Evolutionary conservation across 306 rosid species (phyloP), one percentile per base, ranked within the genome.

Genomic region (Urtica urens): DNA sequence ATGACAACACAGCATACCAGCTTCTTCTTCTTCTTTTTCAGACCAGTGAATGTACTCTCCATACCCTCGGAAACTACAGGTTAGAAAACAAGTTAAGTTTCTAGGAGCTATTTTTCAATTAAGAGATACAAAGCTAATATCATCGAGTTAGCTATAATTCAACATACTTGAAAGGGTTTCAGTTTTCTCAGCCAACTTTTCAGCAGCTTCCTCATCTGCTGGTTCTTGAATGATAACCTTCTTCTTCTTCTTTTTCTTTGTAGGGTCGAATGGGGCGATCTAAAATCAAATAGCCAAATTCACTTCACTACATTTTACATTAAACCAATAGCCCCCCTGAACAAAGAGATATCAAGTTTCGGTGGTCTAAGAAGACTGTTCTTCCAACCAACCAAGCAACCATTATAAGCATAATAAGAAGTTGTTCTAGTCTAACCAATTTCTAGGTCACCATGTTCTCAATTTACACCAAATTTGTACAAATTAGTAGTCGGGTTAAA

Each of bases 1-100:
- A 51, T 27, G 33, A 61, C 43, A 23, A 23, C 35, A 40, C 12
- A 12, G 66, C 93, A 57, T 64, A 90, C 97, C 13, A 66, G 82
- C 76, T 84, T 90, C 76, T 82, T 87, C 81, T 86, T 86, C 76
- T 90, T 90, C 79, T 90, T 87, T 58, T 87, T 90, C 69, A 81
- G 57, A 42, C 97, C 97, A 69, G 92, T 17, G 72, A 90, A 90
- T 10, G 87, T 16, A 64, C 76, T 55, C 23, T 90, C 97, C 29
- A 62, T 47, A 45, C 85, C 94, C 1, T 90, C 97, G 47, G 95
- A 58, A 71, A 90, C 97, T 90, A 74, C 81, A 79, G 41, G 31
- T 38, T 28, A 28, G 10, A 28, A 28, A 44, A 57, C 34, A 40
- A 28, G 16, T 52, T 17, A 29, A 66, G 52, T 46, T 17, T 0